Evolutionary conservation across 169 alveolate species (phyloP), one percentile per base, ranked within the genome.

Genomic region (Eimeria maxima): DNA sequence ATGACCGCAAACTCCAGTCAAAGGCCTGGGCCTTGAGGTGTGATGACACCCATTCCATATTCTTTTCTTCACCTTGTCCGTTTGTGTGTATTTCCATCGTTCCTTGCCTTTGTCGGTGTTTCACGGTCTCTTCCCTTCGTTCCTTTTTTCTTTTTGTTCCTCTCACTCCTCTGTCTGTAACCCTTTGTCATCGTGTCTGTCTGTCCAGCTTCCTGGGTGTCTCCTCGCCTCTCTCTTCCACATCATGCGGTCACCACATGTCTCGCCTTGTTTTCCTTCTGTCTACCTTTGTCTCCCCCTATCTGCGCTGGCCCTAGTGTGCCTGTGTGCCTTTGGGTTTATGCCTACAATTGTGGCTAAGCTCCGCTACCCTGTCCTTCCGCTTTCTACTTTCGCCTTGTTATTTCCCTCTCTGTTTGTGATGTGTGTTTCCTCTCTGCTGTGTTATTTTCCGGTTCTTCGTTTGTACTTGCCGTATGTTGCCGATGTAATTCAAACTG

Each of bases 11-110:
- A 95, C 95, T 90, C 55, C 97, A 97, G 71, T 74, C 97, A 45
- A 96, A 97, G 95, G 98, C 98, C 18, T 97, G 98, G 98, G 98
- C 96, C 38, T 84, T 97, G 53, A 93, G 97, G 97, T 96, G 42
- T 10, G 22, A 14, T 2, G 44, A 45, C 89, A 6, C 45, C 38
- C 50, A 74, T 29, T 74, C 86, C 20, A 6, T 42, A 4, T 29
- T 16, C 60, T 33, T 55, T 10, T 7, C 55, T 33, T 29, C 55
- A 3, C 53, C 55, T 16, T 74, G 86, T 74, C 86, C 29, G 27
- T 74, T 38, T 33, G 10, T 7, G 60, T 53, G 60, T 53, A 18
- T 78, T 44, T 33, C 88, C 29, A 63, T 42, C 88, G 5, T 33
- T 42, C 88, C 55, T 33, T 24, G 60, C 60, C 60, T 53, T 11